Evolutionary conservation across 2,329 filamentous ascomycete genomes (phyloP).

Genomic region (Pseudocercospora eumusae): DNA sequence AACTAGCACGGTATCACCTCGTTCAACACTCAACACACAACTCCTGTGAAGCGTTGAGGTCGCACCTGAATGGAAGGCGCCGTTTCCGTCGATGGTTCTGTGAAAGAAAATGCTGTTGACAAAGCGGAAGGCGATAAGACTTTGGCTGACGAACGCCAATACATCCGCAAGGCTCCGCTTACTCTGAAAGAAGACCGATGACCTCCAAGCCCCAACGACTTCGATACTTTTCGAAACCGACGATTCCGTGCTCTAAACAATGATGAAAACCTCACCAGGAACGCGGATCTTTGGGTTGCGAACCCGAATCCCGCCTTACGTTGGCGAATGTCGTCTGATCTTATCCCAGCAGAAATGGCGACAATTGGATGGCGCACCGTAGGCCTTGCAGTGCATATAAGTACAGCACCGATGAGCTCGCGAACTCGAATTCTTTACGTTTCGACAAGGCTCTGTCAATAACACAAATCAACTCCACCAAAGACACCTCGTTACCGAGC

Average conservation of each 20-base stretch:
- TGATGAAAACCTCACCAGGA: neutral
- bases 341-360: neutral
- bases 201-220: conserved; percentile 6
- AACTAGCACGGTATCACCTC: neutral
- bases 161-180: conserved; percentile 4
- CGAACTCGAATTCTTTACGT: neutral
- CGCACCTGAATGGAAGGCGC: neutral
- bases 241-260: neutral
- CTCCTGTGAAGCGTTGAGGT: neutral
- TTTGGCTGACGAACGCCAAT: conserved; percentile 3
- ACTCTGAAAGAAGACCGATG: conserved; percentile 9
- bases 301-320: neutral
- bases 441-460: neutral
- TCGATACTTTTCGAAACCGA: conserved; percentile 1
- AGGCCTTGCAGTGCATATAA: neutral
- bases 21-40: neutral
- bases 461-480: neutral
- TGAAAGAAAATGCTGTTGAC: neutral
- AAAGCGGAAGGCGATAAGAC: neutral
- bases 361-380: neutral
- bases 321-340: neutral
- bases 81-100: conserved; percentile 1
- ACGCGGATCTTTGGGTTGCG: neutral
- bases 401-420: neutral
- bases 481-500: neutral